Percentiles rank a stretch among this genome's conserved stretches.
Evolutionary conservation across 2,329 filamentous ascomycete species (phyloP).

Genomic region (Chaetomium sp.): DNA sequence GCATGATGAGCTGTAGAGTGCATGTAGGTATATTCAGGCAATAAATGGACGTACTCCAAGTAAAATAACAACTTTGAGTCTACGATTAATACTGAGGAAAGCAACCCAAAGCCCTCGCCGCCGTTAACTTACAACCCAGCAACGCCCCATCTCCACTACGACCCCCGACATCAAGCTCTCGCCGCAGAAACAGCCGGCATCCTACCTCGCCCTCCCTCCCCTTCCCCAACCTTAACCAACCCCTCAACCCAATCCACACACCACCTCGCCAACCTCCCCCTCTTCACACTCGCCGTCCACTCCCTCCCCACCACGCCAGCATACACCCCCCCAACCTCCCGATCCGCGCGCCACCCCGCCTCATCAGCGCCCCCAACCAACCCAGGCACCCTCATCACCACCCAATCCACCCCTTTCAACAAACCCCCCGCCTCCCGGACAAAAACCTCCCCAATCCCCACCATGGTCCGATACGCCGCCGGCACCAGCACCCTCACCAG

Average conservation of each 20-base stretch:
- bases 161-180: neutral
- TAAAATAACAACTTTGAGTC: no score
- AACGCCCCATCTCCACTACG: neutral
- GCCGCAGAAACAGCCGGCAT: neutral
- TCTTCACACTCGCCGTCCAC: neutral
- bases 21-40: neutral
- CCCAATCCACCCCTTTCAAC: neutral
- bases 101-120: neutral
- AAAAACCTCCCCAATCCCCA: neutral
- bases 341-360: neutral
- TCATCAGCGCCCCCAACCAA: neutral
- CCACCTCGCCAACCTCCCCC: neutral
- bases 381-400: neutral
- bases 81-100: neutral
- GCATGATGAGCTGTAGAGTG: slow-evolving; percentile 32
- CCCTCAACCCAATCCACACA: neutral
- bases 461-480: neutral
- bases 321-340: neutral
- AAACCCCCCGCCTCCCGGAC: neutral
- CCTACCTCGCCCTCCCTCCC: neutral
- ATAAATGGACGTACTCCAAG: neutral
- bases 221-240: neutral
- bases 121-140: neutral
- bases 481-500: neutral
- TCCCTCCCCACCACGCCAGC: neutral